Conservation (phyloP, 176 grass and related monocot genomes). For the Otatea glauca region DNA sequence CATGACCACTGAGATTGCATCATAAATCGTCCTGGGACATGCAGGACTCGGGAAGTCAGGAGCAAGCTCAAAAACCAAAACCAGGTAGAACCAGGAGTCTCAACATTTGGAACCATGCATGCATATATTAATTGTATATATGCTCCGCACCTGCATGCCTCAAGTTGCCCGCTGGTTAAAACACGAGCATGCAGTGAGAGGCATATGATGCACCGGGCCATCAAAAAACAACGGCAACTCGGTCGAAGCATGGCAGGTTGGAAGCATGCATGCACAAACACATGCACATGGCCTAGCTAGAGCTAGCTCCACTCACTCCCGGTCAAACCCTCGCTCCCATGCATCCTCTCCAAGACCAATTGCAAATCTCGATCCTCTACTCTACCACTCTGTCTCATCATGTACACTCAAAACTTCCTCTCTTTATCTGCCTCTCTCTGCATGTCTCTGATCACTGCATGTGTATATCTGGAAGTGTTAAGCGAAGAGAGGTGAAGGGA, state of each 20-base stretch:
- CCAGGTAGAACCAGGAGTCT: too few species aligned
- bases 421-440: not conserved
- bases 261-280: not conserved
- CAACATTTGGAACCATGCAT: too few species aligned
- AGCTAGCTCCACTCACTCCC: not conserved
- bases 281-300: not conserved
- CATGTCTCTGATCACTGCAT: too few species aligned
- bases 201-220: not conserved
- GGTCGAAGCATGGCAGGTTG: not conserved
- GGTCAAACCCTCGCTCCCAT: not conserved
- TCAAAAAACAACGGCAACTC: not conserved
- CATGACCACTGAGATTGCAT: too few species aligned
- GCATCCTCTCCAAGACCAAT: not conserved
- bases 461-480: too few species aligned
- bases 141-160: not conserved
- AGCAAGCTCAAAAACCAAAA: too few species aligned
- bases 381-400: not conserved
- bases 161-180: not conserved
- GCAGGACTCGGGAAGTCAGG: too few species aligned
- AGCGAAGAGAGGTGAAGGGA: too few species aligned
- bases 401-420: not conserved
- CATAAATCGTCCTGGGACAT: too few species aligned
- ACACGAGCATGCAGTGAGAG: too few species aligned
- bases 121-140: too few species aligned
- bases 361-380: not conserved